Conservation (phyloP, 2,329 filamentous ascomycete species). For the Hypoxylon sp. region DNA sequence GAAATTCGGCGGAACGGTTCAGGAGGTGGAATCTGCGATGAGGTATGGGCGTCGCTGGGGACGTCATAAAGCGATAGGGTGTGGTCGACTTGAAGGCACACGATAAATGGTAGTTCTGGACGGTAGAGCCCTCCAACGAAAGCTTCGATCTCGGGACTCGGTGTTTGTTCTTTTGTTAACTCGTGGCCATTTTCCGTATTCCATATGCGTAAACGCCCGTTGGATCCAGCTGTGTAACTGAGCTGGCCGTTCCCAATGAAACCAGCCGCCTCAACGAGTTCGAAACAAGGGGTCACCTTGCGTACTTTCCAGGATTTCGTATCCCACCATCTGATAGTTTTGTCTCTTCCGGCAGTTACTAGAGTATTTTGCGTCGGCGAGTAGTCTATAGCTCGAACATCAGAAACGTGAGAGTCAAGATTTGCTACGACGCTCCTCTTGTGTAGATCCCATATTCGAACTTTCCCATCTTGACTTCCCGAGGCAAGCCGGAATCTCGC, state of each 20-base stretch:
- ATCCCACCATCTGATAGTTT: slow-evolving; percentile 95
- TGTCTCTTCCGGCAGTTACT: slow-evolving; percentile 89
- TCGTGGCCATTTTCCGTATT: slow-evolving; percentile 80
- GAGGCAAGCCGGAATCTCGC: slow-evolving; percentile 83
- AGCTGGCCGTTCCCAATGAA: slow-evolving; percentile 78
- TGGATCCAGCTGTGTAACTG: slow-evolving; percentile 87
- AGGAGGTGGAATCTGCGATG: slow-evolving; percentile 54
- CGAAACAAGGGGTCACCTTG: slow-evolving; percentile 84
- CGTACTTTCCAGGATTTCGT: slow-evolving; percentile 84
- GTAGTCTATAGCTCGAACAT: slow-evolving; percentile 89
- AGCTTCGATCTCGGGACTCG: slow-evolving; percentile 70
- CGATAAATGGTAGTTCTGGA: slow-evolving; percentile 73
- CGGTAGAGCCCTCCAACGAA: slow-evolving; percentile 80
- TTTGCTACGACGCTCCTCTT: slow-evolving; percentile 81
- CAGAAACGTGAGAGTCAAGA: slow-evolving; percentile 92
- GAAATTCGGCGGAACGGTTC: slow-evolving; percentile 82
- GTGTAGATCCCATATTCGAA: slow-evolving; percentile 91
- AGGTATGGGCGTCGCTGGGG: slow-evolving; percentile 55
- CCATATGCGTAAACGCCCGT: slow-evolving; percentile 87
- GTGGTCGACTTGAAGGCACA: slow-evolving; percentile 90
- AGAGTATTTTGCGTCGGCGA: slow-evolving; percentile 79
- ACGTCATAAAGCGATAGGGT: slow-evolving; percentile 79
- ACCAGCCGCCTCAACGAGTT: slow-evolving; percentile 85
- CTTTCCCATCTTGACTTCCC: slow-evolving; percentile 92
- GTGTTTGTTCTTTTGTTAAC: slow-evolving; percentile 77